These are phyloP conservation scores for Gastrodia elata DNA, from an alignment of 106 monocot genomes.

Conservation along the genomic window DNA sequence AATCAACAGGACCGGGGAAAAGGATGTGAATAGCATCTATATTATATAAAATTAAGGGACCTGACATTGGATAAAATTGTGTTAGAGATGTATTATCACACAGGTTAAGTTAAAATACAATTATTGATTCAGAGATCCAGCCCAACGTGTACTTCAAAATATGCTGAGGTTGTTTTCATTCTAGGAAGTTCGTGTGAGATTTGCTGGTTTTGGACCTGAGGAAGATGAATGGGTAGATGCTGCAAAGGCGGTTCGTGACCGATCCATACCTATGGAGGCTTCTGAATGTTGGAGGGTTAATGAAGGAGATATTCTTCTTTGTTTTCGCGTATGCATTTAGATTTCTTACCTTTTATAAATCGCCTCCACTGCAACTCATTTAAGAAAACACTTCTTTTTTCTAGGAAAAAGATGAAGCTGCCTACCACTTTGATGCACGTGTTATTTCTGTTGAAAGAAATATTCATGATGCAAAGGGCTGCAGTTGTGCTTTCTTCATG, in stretches of 20 bases:
- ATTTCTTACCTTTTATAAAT: not conserved
- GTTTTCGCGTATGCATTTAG: conserved; percentile 42
- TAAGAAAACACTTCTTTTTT: not conserved
- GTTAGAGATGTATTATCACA: too few relatives aligned
- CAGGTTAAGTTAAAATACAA: too few relatives aligned
- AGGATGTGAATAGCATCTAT: too few relatives aligned
- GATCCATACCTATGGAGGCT: conserved; percentile 62
- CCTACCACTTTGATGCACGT: conserved; percentile 38
- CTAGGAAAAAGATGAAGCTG: conserved; percentile 31
- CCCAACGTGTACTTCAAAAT: too few relatives aligned
- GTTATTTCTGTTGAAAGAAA: conserved; percentile 33
- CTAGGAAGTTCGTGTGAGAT: conserved; percentile 72
- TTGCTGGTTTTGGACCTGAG: conserved; percentile 50
- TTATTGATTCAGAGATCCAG: too few relatives aligned
- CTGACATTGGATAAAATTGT: too few relatives aligned
- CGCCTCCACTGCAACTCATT: not conserved
- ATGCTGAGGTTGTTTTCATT: not conserved
- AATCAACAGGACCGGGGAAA: too few relatives aligned
- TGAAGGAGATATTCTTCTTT: conserved; percentile 65
- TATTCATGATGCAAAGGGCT: conserved; percentile 41
- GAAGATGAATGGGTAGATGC: conserved; percentile 82
- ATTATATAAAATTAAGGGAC: too few relatives aligned
- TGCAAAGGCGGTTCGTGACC: conserved; percentile 42
- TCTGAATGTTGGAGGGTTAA: conserved; percentile 52
- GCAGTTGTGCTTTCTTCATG: conserved; percentile 37